These are phyloP conservation scores for Imleria badia DNA, from an alignment of 768 basidiomycete genomes.

Conservation along the genomic window DNA sequence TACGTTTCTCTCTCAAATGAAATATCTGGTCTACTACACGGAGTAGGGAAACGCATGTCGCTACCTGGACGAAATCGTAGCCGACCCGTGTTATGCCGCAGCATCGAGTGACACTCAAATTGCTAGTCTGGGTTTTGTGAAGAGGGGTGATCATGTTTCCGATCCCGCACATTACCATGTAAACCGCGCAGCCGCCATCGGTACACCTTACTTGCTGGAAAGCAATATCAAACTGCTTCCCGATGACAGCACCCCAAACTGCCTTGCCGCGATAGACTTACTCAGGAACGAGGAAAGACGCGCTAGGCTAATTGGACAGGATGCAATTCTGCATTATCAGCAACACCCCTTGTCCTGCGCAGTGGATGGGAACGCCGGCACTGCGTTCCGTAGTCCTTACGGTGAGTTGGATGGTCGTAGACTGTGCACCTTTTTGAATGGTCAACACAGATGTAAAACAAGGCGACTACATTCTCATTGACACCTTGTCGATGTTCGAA, in stretches of 20 bases:
- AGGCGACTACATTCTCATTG: conserved; percentile 42
- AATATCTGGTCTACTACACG: not conserved
- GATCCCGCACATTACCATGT: conserved; percentile 1
- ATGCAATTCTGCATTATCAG: conserved; percentile 39
- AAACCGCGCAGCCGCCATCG: conserved; percentile 42
- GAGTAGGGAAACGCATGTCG: conserved; percentile 45
- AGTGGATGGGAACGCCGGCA: conserved; percentile 51
- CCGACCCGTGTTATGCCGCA: not conserved
- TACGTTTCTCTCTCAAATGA: conserved; percentile 32
- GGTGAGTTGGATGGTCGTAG: conserved; percentile 35
- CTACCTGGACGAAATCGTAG: conserved; percentile 40
- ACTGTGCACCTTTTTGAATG: conserved; percentile 16
- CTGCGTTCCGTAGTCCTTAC: conserved; percentile 49
- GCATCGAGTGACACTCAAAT: not conserved
- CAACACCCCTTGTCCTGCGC: conserved; percentile 50
- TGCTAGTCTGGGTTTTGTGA: conserved; percentile 7
- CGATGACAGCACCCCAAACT: conserved; percentile 21
- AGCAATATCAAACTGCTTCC: conserved; percentile 51
- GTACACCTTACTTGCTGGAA: conserved; percentile 48
- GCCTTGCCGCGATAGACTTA: conserved; percentile 37
- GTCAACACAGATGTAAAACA: conserved; percentile 17
- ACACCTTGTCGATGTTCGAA: conserved; percentile 33
- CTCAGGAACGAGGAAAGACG: conserved; percentile 42
- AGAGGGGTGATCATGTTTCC: not conserved
- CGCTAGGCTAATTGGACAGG: conserved; percentile 33